phyloP scores from a whole-genome alignment of 495 filamentous ascomycete species.

The Hypoxylon perforatum region DNA sequence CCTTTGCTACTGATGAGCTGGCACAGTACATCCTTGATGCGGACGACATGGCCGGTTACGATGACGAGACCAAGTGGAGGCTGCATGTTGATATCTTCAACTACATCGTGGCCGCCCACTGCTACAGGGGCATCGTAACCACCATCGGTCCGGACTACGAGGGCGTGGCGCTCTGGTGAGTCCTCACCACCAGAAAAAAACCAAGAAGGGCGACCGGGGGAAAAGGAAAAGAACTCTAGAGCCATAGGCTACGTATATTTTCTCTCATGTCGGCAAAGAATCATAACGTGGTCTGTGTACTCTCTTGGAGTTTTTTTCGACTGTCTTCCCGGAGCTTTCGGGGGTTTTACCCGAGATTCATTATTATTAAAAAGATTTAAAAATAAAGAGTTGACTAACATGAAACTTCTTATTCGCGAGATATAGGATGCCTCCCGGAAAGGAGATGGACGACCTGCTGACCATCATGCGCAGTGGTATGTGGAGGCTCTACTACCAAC shows the following conservation, averaged over 20 bases:
- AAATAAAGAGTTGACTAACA: constrained; percentile 27
- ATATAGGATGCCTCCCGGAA: constrained; percentile 78
- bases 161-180: constrained; percentile 81
- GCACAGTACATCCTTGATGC: constrained; percentile 77
- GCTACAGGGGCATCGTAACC: constrained; percentile 75
- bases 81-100: constrained; percentile 79
- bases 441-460: constrained; percentile 75
- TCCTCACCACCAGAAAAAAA: constrained; percentile 40
- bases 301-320: constrained; percentile 17
- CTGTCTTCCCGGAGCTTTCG: constrained; percentile 26
- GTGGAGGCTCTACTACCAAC: constrained; percentile 77
- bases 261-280: neutral
- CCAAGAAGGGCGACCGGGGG: constrained; percentile 30
- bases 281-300: constrained; percentile 22
- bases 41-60: constrained; percentile 68
- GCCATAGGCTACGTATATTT: constrained; percentile 30
- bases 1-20: constrained; percentile 79
- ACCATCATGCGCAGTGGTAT: constrained; percentile 77
- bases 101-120: constrained; percentile 77
- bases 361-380: neutral
- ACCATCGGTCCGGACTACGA: constrained; percentile 79
- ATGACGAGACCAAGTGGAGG: constrained; percentile 73
- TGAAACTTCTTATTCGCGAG: constrained; percentile 11
- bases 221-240: constrained; percentile 25
- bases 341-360: too few relatives aligned